Evolutionary conservation across 129 eudicot genomes (phyloP), one percentile per base, ranked within the genome.

Genomic region (Lactuca saligna): DNA sequence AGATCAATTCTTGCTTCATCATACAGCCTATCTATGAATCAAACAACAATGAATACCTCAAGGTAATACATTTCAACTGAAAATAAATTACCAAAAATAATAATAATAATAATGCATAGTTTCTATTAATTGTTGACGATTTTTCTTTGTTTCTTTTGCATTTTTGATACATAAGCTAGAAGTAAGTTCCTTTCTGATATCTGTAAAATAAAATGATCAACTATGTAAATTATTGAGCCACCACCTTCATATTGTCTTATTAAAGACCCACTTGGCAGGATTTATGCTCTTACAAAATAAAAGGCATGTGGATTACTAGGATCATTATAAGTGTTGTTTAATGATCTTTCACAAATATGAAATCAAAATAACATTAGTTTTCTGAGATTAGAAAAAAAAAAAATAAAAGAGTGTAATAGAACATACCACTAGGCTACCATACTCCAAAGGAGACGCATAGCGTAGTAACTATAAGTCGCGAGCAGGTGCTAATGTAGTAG

Each of bases 211-310:
- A 91, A 67, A 79, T 91, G 97, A 75, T 91, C 97, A 69, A 91
- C 97, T 56, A 91, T 85, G 72, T 91, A 90, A 63, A 91, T 87
- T 3, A 91, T 87, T 25, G 97, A 87, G 29, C 95, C 97, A 44
- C 97, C 97, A 34, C 97, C 97, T 57, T 91, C 97, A 68, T 95
- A 91, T 7, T 95, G 97, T 63, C 97, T 82, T 64, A 91, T 87
- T 31, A 91, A 71, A 72, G 85, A 91, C 29, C 97, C 97, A 73
- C 97, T 87, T 6, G 97, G 87, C 59, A 91, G 79, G 79, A 87
- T 81, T 61, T 91, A 86, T 8, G 85, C 97, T 83, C 97, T 81
- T 16, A 85, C 92, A 54, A 87, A 91, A 85, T 81, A 87, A 73
- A 81, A 91, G 75, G 85, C 95, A 4, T 91, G 86, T 9, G 97